Percentiles rank a stretch among this genome's conserved stretches.
Evolutionary conservation across 352 stramenopile species (phyloP).

Genomic region (Globisporangium cylindrosporum): DNA sequence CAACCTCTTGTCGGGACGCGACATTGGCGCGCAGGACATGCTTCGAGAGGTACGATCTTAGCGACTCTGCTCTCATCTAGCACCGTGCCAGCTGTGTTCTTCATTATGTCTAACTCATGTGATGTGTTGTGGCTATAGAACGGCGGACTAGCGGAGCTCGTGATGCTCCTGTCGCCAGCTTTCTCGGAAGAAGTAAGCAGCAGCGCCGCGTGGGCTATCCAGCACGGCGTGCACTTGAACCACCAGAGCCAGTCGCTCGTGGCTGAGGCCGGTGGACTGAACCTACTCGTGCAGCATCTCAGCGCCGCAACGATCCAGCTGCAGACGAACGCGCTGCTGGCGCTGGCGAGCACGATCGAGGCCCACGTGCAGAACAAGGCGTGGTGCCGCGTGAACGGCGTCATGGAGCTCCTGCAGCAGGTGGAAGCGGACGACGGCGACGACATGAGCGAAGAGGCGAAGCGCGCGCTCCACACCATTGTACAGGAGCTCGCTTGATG

Average conservation of each 20-base stretch:
- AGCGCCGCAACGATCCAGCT: constrained; percentile 39
- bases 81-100: background rate
- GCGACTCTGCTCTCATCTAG: background rate
- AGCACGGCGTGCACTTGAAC: constrained; percentile 67
- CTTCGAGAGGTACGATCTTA: constrained; percentile 35
- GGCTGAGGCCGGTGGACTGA: constrained; percentile 55
- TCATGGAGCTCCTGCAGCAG: constrained; percentile 32
- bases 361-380: constrained; percentile 46
- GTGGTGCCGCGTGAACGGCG: constrained; percentile 44
- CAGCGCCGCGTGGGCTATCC: constrained; percentile 73
- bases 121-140: constrained; percentile 15
- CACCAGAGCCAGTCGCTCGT: constrained; percentile 57
- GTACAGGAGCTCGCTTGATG: constrained; percentile 37
- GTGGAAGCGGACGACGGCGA: constrained; percentile 46
- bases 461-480: constrained; percentile 44
- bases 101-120: background rate
- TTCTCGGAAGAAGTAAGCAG: constrained; percentile 68
- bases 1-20: constrained; percentile 58
- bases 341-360: constrained; percentile 53
- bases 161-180: constrained; percentile 57
- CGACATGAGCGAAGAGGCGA: constrained; percentile 51
- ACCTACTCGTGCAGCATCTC: constrained; percentile 54
- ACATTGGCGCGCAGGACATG: constrained; percentile 55
- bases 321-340: constrained; percentile 69
- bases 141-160: constrained; percentile 50